These are phyloP conservation scores for Umbelopsis sp. DNA, from an alignment of 192 early-diverging fungal species.

Conservation along the genomic window DNA sequence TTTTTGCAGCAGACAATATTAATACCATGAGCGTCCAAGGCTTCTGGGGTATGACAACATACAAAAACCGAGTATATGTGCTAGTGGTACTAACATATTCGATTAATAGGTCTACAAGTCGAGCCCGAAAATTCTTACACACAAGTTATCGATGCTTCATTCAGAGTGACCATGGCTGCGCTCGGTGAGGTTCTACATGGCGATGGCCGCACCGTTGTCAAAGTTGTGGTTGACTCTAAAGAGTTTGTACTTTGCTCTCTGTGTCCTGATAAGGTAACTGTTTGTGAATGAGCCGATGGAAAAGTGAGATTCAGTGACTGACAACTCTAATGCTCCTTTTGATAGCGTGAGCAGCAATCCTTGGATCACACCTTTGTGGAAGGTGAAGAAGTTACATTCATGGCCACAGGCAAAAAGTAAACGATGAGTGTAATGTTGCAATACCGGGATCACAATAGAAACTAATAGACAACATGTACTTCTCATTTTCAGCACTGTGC, in stretches of 20 bases:
- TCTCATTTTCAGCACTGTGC: conserved; percentile 42
- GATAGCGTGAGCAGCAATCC: conserved; percentile 70
- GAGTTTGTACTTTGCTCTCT: conserved; percentile 83
- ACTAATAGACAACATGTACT: background rate
- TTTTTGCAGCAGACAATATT: background rate
- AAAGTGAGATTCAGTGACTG: background rate
- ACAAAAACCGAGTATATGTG: background rate
- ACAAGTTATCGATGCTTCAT: conserved; percentile 77
- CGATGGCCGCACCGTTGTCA: conserved; percentile 65
- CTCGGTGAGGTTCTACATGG: conserved; percentile 54
- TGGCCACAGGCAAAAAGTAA: conserved; percentile 64
- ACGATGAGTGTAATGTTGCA: background rate
- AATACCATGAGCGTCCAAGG: conserved; percentile 12
- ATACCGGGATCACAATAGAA: no score
- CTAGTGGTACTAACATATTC: background rate
- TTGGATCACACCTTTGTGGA: conserved; percentile 72
- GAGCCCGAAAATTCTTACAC: conserved; percentile 75
- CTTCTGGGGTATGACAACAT: conserved; percentile 1
- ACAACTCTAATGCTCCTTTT: background rate
- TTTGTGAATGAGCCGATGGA: background rate
- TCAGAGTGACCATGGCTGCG: conserved; percentile 83
- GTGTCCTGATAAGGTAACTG: conserved; percentile 61
- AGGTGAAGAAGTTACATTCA: conserved; percentile 84
- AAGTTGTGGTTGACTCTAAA: conserved; percentile 70
- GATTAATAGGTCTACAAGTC: conserved; percentile 57